phyloP scores from a whole-genome alignment of 306 rosid genomes.

The Sesbania bispinosa region DNA sequence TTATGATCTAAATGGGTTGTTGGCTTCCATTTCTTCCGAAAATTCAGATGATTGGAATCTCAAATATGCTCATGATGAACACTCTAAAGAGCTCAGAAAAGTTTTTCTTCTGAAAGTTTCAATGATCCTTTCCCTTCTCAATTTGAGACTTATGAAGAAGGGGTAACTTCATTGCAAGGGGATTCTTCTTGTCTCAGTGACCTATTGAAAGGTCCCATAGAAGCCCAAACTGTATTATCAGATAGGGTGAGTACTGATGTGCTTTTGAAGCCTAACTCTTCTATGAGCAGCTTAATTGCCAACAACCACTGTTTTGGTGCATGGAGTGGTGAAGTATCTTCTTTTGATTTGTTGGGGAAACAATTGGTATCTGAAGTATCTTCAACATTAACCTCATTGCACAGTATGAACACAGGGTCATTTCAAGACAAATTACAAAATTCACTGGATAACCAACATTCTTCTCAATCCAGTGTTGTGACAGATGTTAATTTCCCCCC shows the following conservation, averaged over 20 bases:
- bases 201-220: not conserved
- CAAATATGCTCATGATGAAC: constrained; percentile 1
- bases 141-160: not conserved
- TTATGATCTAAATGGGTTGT: constrained; percentile 41
- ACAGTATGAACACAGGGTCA: constrained; percentile 18
- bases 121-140: constrained; percentile 12
- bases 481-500: constrained; percentile 23
- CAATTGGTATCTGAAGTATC: constrained; percentile 32
- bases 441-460: constrained; percentile 26
- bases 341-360: constrained; percentile 42
- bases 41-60: constrained; percentile 31
- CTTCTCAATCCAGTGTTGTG: constrained; percentile 22
- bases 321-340: constrained; percentile 39
- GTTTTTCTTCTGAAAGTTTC: constrained; percentile 17
- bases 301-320: constrained; percentile 23
- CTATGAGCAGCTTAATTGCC: not conserved
- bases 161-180: not conserved
- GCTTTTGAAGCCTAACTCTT: too few relatives aligned
- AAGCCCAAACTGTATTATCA: constrained; percentile 7
- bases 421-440: constrained; percentile 31
- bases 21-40: constrained; percentile 41
- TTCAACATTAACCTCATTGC: constrained; percentile 20
- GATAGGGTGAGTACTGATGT: too few relatives aligned
- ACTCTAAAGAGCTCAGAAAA: constrained; percentile 19
- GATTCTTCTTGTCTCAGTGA: constrained; percentile 6